These are phyloP conservation scores for Aegilops sharonensis DNA, from an alignment of 176 grass and related monocot species.

Conservation along the genomic window DNA sequence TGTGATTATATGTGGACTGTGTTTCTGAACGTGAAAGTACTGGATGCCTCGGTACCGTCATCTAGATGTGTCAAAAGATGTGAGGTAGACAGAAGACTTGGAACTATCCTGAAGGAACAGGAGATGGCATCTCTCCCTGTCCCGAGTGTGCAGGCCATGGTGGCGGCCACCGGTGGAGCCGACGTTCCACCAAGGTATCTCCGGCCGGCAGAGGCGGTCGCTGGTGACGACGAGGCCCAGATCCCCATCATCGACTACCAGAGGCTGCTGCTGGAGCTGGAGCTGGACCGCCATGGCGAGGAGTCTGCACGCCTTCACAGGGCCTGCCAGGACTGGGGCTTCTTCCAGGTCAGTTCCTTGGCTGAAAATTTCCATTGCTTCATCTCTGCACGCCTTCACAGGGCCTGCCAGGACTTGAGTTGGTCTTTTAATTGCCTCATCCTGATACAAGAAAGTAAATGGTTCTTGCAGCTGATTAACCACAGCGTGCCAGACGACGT, in stretches of 20 bases:
- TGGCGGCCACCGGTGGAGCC: not conserved
- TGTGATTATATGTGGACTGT: not conserved
- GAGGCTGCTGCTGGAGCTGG: not conserved
- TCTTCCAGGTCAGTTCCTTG: conserved; percentile 46
- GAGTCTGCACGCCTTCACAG: conserved; percentile 30
- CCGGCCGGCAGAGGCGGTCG: not conserved
- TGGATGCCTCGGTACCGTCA: not conserved
- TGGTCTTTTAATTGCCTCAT: too few species aligned
- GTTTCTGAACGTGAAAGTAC: not conserved
- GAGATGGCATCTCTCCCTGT: conserved; percentile 40
- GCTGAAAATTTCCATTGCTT: not conserved
- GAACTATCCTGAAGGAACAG: not conserved
- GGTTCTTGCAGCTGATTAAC: conserved; percentile 32
- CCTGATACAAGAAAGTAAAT: not conserved
- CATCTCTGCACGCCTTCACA: not conserved
- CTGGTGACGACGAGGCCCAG: not conserved
- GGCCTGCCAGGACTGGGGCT: conserved; percentile 58
- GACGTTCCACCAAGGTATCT: conserved; percentile 27
- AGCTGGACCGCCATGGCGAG: not conserved
- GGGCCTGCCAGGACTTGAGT: too few species aligned
- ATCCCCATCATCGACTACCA: conserved; percentile 33
- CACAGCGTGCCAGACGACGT: conserved; percentile 15
- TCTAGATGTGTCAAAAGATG: not conserved
- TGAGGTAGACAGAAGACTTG: not conserved
- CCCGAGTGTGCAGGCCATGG: conserved; percentile 34